Evolutionary conservation across 306 rosid species (phyloP).

Genomic region (Heteromeles arbutifolia): DNA sequence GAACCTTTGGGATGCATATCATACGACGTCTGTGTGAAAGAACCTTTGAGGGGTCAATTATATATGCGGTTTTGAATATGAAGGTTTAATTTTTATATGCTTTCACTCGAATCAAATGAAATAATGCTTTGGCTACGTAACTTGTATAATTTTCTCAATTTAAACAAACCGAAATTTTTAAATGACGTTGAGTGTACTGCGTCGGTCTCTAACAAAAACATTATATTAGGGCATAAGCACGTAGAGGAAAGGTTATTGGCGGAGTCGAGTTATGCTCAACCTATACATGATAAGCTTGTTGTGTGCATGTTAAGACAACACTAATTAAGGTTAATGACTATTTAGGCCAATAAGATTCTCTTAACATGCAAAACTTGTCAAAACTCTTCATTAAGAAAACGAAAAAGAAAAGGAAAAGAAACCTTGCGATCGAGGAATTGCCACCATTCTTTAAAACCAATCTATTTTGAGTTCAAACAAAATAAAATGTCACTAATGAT

Average conservation of each 20-base stretch:
- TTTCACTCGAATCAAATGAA: background rate
- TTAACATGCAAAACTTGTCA: conserved; percentile 1
- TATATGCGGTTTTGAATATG: background rate
- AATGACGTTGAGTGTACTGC: background rate
- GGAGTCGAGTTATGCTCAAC: background rate
- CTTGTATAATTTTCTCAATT: background rate
- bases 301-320: background rate
- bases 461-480: background rate
- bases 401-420: background rate
- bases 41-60: background rate
- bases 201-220: background rate
- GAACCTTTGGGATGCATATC: background rate
- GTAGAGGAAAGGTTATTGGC: background rate
- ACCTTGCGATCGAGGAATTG: background rate
- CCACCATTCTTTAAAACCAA: background rate
- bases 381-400: background rate
- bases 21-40: background rate
- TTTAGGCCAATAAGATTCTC: conserved; percentile 9
- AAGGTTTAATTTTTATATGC: background rate
- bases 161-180: background rate
- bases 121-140: background rate
- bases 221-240: no score
- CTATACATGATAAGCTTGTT: background rate
- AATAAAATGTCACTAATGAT: background rate
- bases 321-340: background rate